phyloP scores from a whole-genome alignment of 179 eudicot genomes.

The Silene coronaria region DNA sequence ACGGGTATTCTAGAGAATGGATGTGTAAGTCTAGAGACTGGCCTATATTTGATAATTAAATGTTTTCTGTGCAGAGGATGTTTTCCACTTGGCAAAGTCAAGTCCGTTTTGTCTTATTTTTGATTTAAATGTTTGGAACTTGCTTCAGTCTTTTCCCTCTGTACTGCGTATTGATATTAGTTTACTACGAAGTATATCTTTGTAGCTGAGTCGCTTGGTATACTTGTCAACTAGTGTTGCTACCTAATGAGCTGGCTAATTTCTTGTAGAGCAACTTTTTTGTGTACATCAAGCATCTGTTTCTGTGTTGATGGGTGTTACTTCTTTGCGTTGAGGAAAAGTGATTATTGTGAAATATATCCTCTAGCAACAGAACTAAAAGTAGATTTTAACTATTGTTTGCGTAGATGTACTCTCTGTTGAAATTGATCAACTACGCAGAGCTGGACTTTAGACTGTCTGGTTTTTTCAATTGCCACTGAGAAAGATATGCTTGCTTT shows the following conservation, averaged over 20 bases:
- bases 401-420: background rate
- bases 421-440: background rate
- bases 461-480: background rate
- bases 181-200: background rate
- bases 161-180: background rate
- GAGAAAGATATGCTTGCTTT: background rate
- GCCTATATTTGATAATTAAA: slow-evolving; percentile 4
- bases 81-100: background rate
- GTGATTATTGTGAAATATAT: background rate
- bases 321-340: background rate
- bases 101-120: background rate
- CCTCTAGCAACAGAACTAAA: background rate
- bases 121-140: background rate
- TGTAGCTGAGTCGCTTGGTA: background rate
- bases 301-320: background rate
- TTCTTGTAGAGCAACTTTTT: background rate
- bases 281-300: background rate
- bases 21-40: slow-evolving; percentile 47
- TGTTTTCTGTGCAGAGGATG: background rate
- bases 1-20: slow-evolving; percentile 65
- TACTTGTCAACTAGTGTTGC: background rate
- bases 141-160: background rate
- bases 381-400: background rate
- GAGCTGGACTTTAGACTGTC: background rate
- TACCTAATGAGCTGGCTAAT: background rate